Percentiles rank a stretch among this genome's conserved stretches.
Evolutionary conservation across 2,329 filamentous ascomycete genomes (phyloP).

Genomic region (Xylaria sp.): DNA sequence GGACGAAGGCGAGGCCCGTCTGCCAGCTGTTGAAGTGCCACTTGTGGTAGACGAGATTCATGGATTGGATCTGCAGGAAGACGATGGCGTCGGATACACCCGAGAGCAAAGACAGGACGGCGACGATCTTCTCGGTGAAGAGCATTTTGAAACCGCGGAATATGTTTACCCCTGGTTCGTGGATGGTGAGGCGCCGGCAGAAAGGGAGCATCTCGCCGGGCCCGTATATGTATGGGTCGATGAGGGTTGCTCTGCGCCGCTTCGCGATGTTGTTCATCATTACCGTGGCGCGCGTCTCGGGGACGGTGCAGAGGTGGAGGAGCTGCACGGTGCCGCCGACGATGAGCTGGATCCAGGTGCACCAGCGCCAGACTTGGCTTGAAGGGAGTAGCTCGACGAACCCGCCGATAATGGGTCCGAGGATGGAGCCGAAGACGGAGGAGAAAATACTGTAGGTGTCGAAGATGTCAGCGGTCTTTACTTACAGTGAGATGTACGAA

Average conservation of each 20-base stretch:
- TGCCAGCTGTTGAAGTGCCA: conserved; percentile 65
- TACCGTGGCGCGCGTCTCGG: conserved; percentile 80
- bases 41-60: conserved; percentile 68
- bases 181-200: conserved; percentile 52
- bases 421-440: conserved; percentile 79
- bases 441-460: conserved; percentile 68
- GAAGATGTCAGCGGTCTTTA: not conserved
- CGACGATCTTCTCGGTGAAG: conserved; percentile 72
- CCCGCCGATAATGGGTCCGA: conserved; percentile 82
- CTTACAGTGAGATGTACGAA: not conserved
- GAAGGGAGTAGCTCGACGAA: conserved; percentile 74
- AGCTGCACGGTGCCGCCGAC: conserved; percentile 76
- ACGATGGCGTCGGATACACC: conserved; percentile 74
- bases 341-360: conserved; percentile 86
- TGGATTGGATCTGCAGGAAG: conserved; percentile 74
- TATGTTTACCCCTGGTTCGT: conserved; percentile 63
- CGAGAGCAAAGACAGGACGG: conserved; percentile 68
- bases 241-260: conserved; percentile 71
- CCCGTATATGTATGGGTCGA: conserved; percentile 73
- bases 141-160: conserved; percentile 72
- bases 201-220: conserved; percentile 73
- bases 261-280: conserved; percentile 85
- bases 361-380: conserved; percentile 67
- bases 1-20: conserved; percentile 57
- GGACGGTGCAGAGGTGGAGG: conserved; percentile 75